These are phyloP conservation scores for Viola odorata DNA, from an alignment of 345 rosid genomes.

Conservation along the genomic window DNA sequence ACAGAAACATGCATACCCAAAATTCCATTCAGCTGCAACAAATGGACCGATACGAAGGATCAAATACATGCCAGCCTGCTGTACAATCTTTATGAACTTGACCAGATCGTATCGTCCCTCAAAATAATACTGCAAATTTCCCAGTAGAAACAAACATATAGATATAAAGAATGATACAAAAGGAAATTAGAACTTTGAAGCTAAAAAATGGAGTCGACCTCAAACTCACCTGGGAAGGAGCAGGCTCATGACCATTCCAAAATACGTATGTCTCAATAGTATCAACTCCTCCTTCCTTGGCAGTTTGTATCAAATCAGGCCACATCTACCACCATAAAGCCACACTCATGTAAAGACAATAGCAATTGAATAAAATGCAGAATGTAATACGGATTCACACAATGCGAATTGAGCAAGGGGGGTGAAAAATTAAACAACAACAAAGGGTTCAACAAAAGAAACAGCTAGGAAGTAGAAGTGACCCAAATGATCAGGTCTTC, in stretches of 20 bases:
- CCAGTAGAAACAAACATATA: slow-evolving; percentile 6
- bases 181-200: neutral
- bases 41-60: slow-evolving; percentile 96
- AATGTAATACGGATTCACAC: neutral
- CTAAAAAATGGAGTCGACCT: neutral
- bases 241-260: slow-evolving; percentile 90
- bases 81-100: slow-evolving; percentile 80
- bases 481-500: too few species aligned
- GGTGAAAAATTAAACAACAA: too few species aligned
- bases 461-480: too few species aligned
- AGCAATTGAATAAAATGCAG: neutral
- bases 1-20: slow-evolving; percentile 44
- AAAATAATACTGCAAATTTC: slow-evolving; percentile 53
- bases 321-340: slow-evolving; percentile 54
- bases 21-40: slow-evolving; percentile 92
- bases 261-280: slow-evolving; percentile 84
- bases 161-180: neutral
- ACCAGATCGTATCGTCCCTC: slow-evolving; percentile 80
- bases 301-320: slow-evolving; percentile 77
- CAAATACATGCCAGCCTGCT: slow-evolving; percentile 81
- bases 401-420: neutral
- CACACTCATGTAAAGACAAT: slow-evolving; percentile 1
- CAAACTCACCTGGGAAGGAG: slow-evolving; percentile 56
- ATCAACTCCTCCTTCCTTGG: slow-evolving; percentile 86
- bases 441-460: neutral